Evolutionary conservation across 257 asterid species (phyloP).

Genomic region (Nyctanthes arbortristis): DNA sequence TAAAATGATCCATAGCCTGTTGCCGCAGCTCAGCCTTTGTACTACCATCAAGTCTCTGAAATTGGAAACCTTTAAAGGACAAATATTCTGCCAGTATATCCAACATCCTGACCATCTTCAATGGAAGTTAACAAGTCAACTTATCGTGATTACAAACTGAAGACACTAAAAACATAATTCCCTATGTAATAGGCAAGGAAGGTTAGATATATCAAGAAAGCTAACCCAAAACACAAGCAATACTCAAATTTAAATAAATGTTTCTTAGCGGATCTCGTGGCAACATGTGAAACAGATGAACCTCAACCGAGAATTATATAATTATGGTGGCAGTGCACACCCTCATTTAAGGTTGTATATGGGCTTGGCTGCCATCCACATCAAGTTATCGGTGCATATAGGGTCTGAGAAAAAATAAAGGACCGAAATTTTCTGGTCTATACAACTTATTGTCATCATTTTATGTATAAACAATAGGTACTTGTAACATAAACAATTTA

Average conservation of each 20-base stretch:
- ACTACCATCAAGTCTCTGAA: slow-evolving; percentile 98
- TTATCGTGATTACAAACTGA: slow-evolving; percentile 5
- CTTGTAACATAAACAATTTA: no score
- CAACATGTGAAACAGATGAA: not conserved
- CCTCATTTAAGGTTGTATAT: not conserved
- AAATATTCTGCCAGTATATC: slow-evolving; percentile 95
- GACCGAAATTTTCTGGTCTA: not conserved
- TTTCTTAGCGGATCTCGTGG: not conserved
- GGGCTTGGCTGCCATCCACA: not conserved
- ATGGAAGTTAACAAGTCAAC: slow-evolving; percentile 24
- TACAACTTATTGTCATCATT: no score
- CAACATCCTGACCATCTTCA: slow-evolving; percentile 98
- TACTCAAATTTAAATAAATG: not conserved
- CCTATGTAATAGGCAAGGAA: slow-evolving; percentile 1
- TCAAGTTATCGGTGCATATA: not conserved
- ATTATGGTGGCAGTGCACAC: not conserved
- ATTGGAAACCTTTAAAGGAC: slow-evolving; percentile 87
- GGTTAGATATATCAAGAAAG: not conserved
- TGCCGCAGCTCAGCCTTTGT: slow-evolving; percentile 96
- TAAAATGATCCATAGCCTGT: slow-evolving; percentile 99
- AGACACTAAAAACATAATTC: slow-evolving; percentile 8
- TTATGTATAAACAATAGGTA: no score
- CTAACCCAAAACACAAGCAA: slow-evolving; percentile 14
- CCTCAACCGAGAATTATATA: not conserved
- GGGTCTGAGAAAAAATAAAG: not conserved